Conservation (phyloP, 495 filamentous ascomycete species). For the Neurospora sp. region DNA sequence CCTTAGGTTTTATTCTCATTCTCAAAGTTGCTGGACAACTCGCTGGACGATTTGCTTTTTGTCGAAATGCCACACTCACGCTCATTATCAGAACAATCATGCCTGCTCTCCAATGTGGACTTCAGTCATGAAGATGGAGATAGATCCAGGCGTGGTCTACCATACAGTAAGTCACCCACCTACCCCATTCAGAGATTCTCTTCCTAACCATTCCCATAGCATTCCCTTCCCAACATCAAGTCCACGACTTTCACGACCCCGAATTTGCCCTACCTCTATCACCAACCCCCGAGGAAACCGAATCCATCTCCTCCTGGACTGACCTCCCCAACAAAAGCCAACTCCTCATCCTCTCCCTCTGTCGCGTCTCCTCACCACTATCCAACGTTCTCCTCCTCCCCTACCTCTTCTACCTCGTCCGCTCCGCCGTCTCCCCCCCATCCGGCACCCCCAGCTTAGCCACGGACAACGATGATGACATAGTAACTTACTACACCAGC, state of each 20-base stretch:
- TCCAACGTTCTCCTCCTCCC: slow-evolving; percentile 40
- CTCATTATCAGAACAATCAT: neutral
- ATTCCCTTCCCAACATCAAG: neutral
- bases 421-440: slow-evolving; percentile 30
- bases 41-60: neutral
- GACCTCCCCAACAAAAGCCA: slow-evolving; percentile 42
- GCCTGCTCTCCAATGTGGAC: neutral
- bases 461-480: slow-evolving; percentile 35
- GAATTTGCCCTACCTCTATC: neutral
- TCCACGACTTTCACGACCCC: neutral
- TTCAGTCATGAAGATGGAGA: neutral
- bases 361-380: slow-evolving; percentile 42
- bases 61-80: slow-evolving; percentile 5
- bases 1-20: neutral
- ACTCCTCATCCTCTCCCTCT: slow-evolving; percentile 41
- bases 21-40: neutral
- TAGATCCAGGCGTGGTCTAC: neutral
- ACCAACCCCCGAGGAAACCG: neutral
- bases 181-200: neutral
- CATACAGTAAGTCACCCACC: neutral
- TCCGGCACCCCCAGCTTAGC: slow-evolving; percentile 50
- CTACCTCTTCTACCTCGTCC: slow-evolving; percentile 49
- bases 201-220: neutral
- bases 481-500: neutral
- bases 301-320: slow-evolving; percentile 12